Evolutionary conservation across 2,329 filamentous ascomycete species (phyloP).

Genomic region (Colletotrichum paranaense): DNA sequence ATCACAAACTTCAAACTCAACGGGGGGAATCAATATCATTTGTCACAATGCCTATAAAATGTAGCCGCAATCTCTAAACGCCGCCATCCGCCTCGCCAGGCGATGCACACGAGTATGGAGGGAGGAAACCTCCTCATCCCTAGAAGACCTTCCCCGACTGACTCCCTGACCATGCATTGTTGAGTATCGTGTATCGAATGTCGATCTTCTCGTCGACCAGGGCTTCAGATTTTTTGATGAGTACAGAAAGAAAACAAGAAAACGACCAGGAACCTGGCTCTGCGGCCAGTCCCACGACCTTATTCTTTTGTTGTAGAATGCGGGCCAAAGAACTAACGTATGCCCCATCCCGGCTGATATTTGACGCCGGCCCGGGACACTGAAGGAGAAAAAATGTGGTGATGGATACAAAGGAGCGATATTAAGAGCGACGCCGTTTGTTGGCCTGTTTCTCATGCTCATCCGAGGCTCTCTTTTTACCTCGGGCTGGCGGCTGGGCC

Average conservation of each 20-base stretch:
- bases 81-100: constrained; percentile 33
- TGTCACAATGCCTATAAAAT: constrained; percentile 29
- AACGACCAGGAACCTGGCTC: background rate
- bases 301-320: background rate
- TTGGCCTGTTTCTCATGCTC: background rate
- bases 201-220: background rate
- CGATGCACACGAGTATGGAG: constrained; percentile 33
- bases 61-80: constrained; percentile 32
- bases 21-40: constrained; percentile 31
- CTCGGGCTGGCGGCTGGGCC: background rate
- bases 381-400: background rate
- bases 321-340: background rate
- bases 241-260: constrained; percentile 17
- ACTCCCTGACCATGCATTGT: constrained; percentile 35
- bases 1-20: background rate
- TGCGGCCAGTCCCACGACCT: background rate
- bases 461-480: background rate
- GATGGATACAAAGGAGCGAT: constrained; percentile 3
- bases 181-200: constrained; percentile 16
- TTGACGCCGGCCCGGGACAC: background rate
- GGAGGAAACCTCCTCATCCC: constrained; percentile 14
- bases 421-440: constrained; percentile 16
- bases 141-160: constrained; percentile 22
- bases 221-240: constrained; percentile 13
- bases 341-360: constrained; percentile 1